Conservation (phyloP, 208 protist species). For the Leishmania guyanensis region DNA sequence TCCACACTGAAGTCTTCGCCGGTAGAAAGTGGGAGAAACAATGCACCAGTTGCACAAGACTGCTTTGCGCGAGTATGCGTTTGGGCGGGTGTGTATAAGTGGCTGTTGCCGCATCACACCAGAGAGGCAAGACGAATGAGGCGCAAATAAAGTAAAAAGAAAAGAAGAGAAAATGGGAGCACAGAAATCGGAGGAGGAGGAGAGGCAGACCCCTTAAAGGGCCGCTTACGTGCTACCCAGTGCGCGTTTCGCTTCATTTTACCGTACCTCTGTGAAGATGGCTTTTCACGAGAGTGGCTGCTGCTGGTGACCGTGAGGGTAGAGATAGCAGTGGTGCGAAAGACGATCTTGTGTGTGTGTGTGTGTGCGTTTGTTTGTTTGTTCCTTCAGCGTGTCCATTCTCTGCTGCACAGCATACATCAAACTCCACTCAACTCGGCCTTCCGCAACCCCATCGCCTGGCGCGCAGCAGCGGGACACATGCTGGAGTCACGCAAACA, state of each 20-base stretch:
- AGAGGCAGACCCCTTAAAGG: neutral
- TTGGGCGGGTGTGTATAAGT: neutral
- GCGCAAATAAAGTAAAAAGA: neutral
- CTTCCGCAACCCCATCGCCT: neutral
- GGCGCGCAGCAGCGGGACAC: neutral
- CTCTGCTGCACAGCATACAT: neutral
- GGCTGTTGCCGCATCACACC: neutral
- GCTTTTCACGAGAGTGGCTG: neutral
- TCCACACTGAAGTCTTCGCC: neutral
- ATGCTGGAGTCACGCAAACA: neutral
- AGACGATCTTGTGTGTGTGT: neutral
- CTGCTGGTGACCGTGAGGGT: neutral
- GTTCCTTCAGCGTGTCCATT: neutral
- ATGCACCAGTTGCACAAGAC: neutral
- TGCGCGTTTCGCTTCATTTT: neutral
- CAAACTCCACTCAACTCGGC: neutral
- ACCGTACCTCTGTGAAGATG: neutral
- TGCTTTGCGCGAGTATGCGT: neutral
- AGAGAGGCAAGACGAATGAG: neutral
- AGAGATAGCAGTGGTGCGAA: neutral
- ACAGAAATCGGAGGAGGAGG: too few species aligned
- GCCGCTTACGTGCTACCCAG: too few species aligned
- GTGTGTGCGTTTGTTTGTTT: neutral
- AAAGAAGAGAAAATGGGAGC: neutral
- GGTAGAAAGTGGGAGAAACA: neutral